Conservation (phyloP, 306 rosid species). For the Cucumis sativus region Cucumber_9930_V3 NC_026660.2:11635001-11635500, state of each 20-base stretch:
- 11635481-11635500: no score
- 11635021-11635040: neutral
- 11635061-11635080: neutral
- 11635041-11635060: neutral
- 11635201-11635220: conserved; percentile 7
- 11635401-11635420: no score
- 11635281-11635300: neutral
- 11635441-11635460: no score
- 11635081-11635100: neutral
- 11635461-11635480: no score
- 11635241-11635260: conserved; percentile 14
- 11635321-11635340: neutral
- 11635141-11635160: conserved; percentile 16
- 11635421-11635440: neutral
- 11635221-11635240: conserved; percentile 3
- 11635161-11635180: neutral
- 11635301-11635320: neutral
- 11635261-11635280: neutral
- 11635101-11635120: neutral
- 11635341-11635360: neutral
- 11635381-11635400: no score
- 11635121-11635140: neutral
- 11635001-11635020: neutral
- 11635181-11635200: conserved; percentile 9
- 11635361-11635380: no score